Evolutionary conservation across 179 eudicot species (phyloP), one percentile per base, ranked within the genome.

Genomic region (Spinacia oleracea): DNA sequence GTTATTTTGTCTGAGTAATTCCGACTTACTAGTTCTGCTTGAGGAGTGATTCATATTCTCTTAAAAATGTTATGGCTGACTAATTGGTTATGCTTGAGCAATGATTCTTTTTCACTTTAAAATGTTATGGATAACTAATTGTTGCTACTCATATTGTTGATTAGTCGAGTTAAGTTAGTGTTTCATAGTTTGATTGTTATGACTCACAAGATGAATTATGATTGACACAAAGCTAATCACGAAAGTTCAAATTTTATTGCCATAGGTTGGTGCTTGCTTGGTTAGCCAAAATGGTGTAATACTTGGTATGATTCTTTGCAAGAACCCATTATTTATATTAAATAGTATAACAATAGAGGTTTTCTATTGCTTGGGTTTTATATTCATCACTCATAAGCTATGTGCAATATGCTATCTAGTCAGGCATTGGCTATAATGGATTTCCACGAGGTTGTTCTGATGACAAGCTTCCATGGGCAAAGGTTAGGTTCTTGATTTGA

Each of bases 361-460:
- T 64, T 45, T 29, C 53, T 40, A 9, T 48, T 65, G 15, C 34
- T 35, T 62, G 72, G 9, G 29, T 48, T 71, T 59, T 18, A 38
- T 74, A 65, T 64, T 35, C 8, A 48, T 58, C 6, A 65, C 65
- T 35, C 10, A 60, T 78, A 14, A 65, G 10, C 35, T 20, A 66
- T 5, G 6, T 63, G 3, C 66, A 73, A 60, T 72, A 21, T 76
- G 31, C 74, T 77, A 32, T 82, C 72, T 81, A 53, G 74, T 66
- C 83, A 94, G 98, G 98, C 79, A 94, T 94, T 80, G 98, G 98
- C 75, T 94, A 92, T 87, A 94, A 94, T 86, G 98, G 98, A 50
- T 94, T 94, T 79, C 98, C 98, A 29, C 89, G 98, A 74, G 98
- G 98, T 42, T 92, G 97, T 81, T 90, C 98, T 9, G 98, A 94